phyloP scores from a whole-genome alignment of 768 basidiomycete species.

The Auriscalpium orientale region DNA sequence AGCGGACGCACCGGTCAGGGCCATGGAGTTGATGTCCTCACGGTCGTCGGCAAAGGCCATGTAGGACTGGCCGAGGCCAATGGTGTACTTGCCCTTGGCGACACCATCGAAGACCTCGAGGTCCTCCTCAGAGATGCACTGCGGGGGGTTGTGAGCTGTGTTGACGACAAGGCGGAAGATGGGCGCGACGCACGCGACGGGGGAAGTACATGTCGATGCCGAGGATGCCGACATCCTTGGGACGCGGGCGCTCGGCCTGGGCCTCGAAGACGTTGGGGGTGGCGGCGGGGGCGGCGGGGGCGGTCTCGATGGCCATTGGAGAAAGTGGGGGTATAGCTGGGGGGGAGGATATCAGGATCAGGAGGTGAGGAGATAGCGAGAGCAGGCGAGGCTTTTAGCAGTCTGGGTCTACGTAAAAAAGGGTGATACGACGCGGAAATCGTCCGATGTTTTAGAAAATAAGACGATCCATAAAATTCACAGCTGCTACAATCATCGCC shows the following conservation, averaged over 20 bases:
- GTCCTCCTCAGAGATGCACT: constrained; percentile 95
- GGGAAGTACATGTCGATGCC: constrained; percentile 18
- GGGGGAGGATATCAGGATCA: background rate
- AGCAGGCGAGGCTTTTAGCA: background rate
- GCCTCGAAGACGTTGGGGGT: constrained; percentile 12
- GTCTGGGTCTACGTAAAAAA: too few species aligned
- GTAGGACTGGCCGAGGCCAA: constrained; percentile 94
- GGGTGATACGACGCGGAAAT: constrained; percentile 2
- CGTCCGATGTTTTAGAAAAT: constrained; percentile 16
- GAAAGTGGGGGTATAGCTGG: background rate
- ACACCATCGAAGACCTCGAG: constrained; percentile 32
- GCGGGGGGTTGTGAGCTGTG: background rate
- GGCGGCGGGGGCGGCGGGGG: constrained; percentile 1
- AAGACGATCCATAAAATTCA: background rate
- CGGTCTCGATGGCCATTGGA: constrained; percentile 15
- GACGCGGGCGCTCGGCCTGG: constrained; percentile 13
- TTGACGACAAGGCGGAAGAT: background rate
- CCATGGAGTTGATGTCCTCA: constrained; percentile 98
- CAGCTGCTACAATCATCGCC: background rate
- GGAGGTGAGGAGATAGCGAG: background rate
- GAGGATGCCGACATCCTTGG: constrained; percentile 16
- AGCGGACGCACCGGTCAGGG: constrained; percentile 68
- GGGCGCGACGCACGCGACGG: background rate
- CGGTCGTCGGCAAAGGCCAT: constrained; percentile 99
- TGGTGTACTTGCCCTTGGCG: constrained; percentile 90